Base-by-base conservation (phyloP, 2,329 filamentous ascomycete genomes). In the Paraconiothyrium sp. region DNA sequence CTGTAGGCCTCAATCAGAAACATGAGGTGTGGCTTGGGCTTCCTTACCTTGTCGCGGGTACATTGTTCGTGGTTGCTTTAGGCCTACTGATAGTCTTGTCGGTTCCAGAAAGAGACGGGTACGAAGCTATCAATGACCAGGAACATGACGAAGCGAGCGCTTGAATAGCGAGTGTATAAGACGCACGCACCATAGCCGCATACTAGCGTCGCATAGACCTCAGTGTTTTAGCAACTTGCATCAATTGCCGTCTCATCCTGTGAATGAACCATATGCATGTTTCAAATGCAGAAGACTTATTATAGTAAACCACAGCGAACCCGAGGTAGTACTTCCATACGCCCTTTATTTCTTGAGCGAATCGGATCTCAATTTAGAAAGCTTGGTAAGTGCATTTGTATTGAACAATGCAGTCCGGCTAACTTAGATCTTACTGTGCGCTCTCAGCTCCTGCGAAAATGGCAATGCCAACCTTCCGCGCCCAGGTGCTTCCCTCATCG, bases 11-110 rank as follows among this genome's bases (percentile, higher is more conserved):
- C 32, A 52, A 35, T n/a, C 37, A 30, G n/a, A 39, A 39, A 27
- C 37, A 34, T 16, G 56, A 58, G 13, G 24, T 16, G 8, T 64
- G 61, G 61, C 43, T 66, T 2, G 65, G 65, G 3, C 41, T 67
- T 11, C 65, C 65, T 3, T 67, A 61, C 57, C 6, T 67, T 6
- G 51, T 64, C n/a, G 58, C 65, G 34, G 63, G 61, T 8, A 22
- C 13, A 1, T 27, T 67, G 2, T 67, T 67, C 16, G 27, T 64
- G 4, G 30, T 59, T n/a, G 63, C 61, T 3, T 22, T 60, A 14
- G 58, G 55, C 10, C 41, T 57, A 35, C 27, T 57, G 35, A 16
- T 20, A n/a, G 22, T 11, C 16, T 43, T 54, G 35, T 27, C 22
- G 35, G 50, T 54, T 16, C 4, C 34, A 1, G 50, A 54, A 4